Percentiles rank a stretch among this genome's conserved stretches.
Evolutionary conservation across 306 rosid genomes (phyloP).

Genomic region (Castanea mollissima): DNA sequence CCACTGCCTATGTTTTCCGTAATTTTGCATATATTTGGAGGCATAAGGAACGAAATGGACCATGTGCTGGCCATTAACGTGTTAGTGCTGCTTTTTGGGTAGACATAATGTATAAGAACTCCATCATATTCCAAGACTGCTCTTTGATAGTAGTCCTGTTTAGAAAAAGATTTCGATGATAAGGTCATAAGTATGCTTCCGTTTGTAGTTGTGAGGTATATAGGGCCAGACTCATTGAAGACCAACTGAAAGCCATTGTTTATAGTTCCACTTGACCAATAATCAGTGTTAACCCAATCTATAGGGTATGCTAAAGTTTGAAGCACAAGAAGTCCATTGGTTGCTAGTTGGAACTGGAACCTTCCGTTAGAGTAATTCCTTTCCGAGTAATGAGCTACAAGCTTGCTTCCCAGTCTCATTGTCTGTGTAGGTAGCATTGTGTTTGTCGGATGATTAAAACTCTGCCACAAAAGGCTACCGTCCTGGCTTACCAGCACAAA

Average conservation of each 20-base stretch:
- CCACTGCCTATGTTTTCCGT: background rate
- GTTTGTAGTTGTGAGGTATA: slow-evolving; percentile 23
- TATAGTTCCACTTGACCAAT: background rate
- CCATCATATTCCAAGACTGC: slow-evolving; percentile 61
- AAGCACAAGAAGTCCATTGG: slow-evolving; percentile 17
- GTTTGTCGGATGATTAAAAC: slow-evolving; percentile 54
- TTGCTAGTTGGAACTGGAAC: slow-evolving; percentile 35
- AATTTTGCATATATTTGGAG: background rate
- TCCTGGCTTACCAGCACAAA: slow-evolving; percentile 30
- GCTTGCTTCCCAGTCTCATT: background rate
- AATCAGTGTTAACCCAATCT: background rate
- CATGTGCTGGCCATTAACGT: background rate
- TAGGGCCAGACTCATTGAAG: slow-evolving; percentile 41
- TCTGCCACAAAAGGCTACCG: slow-evolving; percentile 40
- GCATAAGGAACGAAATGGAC: background rate
- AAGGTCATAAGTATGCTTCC: background rate
- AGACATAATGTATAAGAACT: slow-evolving; percentile 46
- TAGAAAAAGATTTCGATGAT: background rate
- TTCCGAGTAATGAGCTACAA: slow-evolving; percentile 39
- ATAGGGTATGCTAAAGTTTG: slow-evolving; percentile 40
- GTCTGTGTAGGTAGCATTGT: slow-evolving; percentile 54
- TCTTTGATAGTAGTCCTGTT: slow-evolving; percentile 34
- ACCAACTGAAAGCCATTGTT: slow-evolving; percentile 15
- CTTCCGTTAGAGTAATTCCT: slow-evolving; percentile 33
- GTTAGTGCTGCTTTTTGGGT: slow-evolving; percentile 17